Percentiles rank a stretch among this genome's conserved stretches.
Evolutionary conservation across 192 early-diverging fungal genomes (phyloP).

Genomic region (Coemansia sp.): DNA sequence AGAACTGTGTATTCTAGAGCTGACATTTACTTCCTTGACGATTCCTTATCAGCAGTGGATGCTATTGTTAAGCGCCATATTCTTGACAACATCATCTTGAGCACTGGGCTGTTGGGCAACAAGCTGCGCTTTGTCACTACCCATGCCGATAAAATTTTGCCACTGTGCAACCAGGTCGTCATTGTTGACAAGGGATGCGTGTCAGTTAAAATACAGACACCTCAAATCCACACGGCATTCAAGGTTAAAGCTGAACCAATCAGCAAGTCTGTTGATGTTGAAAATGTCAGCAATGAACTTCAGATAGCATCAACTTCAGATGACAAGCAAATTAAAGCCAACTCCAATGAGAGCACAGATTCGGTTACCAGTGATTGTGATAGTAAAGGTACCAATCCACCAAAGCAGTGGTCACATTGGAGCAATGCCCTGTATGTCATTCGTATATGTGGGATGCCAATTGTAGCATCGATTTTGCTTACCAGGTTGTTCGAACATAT

Average conservation of each 20-base stretch:
- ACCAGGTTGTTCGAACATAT: too few relatives aligned
- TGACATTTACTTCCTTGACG: constrained; percentile 71
- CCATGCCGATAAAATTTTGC: constrained; percentile 23
- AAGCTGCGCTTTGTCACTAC: constrained; percentile 54
- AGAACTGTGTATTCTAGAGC: constrained; percentile 65
- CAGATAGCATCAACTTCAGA: not conserved
- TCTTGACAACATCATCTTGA: constrained; percentile 59
- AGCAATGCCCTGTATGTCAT: too few relatives aligned
- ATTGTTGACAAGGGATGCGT: constrained; percentile 13
- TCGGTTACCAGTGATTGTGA: too few relatives aligned
- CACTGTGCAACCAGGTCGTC: constrained; percentile 25
- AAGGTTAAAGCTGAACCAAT: constrained; percentile 20
- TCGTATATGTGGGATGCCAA: too few relatives aligned
- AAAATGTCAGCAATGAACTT: not conserved
- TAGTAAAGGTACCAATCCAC: too few relatives aligned
- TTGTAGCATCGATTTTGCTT: too few relatives aligned
- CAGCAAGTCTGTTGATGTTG: not conserved
- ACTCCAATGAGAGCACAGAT: not conserved
- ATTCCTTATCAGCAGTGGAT: constrained; percentile 72
- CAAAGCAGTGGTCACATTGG: too few relatives aligned
- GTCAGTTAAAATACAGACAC: constrained; percentile 47
- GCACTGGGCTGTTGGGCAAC: constrained; percentile 56
- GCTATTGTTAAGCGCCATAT: constrained; percentile 64
- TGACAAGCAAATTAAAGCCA: constrained; percentile 3
- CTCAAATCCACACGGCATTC: constrained; percentile 18